phyloP scores from a whole-genome alignment of 2,329 filamentous ascomycete species.

The Fusarium sacchari region DNA sequence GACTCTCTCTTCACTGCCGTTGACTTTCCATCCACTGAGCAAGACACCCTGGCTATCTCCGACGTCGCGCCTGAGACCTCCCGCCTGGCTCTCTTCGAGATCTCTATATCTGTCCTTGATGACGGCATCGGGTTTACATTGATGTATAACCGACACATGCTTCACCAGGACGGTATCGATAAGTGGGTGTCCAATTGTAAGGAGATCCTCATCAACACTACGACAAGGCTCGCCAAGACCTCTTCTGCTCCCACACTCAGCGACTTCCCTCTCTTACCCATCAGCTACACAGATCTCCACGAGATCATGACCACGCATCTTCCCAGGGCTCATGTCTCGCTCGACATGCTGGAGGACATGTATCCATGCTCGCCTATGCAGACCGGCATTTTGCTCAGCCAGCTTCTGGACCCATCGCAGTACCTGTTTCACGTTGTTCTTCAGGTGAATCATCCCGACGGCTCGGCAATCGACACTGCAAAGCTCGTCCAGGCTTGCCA shows the following conservation, averaged over 20 bases:
- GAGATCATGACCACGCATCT: slow-evolving; percentile 36
- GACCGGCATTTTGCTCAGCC: slow-evolving; percentile 50
- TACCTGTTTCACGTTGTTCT: slow-evolving; percentile 34
- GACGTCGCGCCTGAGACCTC: slow-evolving; percentile 15
- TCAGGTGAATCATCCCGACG: not conserved
- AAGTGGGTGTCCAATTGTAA: slow-evolving; percentile 26
- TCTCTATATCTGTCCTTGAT: slow-evolving; percentile 15
- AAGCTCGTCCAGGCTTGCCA: slow-evolving; percentile 23
- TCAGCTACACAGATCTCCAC: slow-evolving; percentile 45
- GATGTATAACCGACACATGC: slow-evolving; percentile 30
- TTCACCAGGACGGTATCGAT: slow-evolving; percentile 17
- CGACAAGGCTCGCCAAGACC: slow-evolving; percentile 14
- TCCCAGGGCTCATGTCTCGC: slow-evolving; percentile 20
- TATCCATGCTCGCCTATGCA: slow-evolving; percentile 54
- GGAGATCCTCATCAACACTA: slow-evolving; percentile 1
- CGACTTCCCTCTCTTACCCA: slow-evolving; percentile 48
- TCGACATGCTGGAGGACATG: slow-evolving; percentile 45
- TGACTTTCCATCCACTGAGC: not conserved
- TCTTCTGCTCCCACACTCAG: slow-evolving; percentile 43
- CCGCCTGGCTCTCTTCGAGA: slow-evolving; percentile 36
- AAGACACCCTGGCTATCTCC: not conserved
- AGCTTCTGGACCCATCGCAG: slow-evolving; percentile 33
- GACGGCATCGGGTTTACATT: not conserved
- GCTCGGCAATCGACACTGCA: not conserved
- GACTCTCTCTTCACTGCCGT: not conserved